Evolutionary conservation across 1,139 yeast species (phyloP), one percentile per base, ranked within the genome.

Genomic region (Yamadazyma atmosphaerica): DNA sequence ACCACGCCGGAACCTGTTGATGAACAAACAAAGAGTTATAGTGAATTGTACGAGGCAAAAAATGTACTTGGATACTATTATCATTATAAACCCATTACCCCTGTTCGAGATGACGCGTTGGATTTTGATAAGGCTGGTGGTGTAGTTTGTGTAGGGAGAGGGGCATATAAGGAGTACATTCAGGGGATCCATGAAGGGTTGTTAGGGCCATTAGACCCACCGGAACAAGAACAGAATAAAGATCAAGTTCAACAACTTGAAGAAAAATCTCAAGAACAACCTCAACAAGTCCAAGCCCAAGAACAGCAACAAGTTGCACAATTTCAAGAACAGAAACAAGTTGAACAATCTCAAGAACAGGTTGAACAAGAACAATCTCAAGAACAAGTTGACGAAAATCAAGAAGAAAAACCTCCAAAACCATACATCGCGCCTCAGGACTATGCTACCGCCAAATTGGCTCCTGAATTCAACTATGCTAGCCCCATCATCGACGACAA

Each of bases 171-270:
- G 60, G 99, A 94, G 66, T 94, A 87, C 56, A 61, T 94, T 40
- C 76, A 79, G 37, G 99, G 98, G 6, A 60, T 94, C 8, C 97
- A 92, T 54, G 98, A 94, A 63, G 99, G 98, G 7, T 73, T 94
- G 56, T 65, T 94, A 36, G 98, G 98, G 0, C 98, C 98, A 2
- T 66, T 90, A 43, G 89, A 83, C 21, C 74, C 74, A 40, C 94
- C 95, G 39, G 34, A 13, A 17, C 24, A 36, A 29, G n/a, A n/a
- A n/a, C n/a, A n/a, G 12, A 32, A 35, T 25, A 30, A 28, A 26
- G 44, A 44, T 22, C 94, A 87, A 50, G 74, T 84, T 38, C 88
- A 83, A 42, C 67, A 72, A 21, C 13, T 22, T n/a, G 29, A 35
- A 23, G 15, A 29, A 31, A 58, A 85, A 39, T n/a, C n/a, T n/a